phyloP scores from a whole-genome alignment of 345 rosid species.

The Orychophragmus violaceus region DNA sequence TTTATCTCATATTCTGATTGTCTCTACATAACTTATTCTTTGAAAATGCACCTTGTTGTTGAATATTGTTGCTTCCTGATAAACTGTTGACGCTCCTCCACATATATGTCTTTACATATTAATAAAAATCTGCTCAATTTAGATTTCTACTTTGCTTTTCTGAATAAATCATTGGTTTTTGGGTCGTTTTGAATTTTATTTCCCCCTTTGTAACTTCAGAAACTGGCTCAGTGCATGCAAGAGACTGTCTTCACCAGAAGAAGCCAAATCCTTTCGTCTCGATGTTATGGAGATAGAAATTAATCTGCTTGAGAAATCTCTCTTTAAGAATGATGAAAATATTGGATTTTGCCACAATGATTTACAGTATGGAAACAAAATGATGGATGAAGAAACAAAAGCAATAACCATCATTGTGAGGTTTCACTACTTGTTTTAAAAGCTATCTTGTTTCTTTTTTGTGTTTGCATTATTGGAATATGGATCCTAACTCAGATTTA shows the following conservation, averaged over 20 bases:
- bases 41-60: neutral
- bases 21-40: neutral
- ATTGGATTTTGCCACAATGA: no score
- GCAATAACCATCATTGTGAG: conserved; percentile 81
- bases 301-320: conserved; percentile 45
- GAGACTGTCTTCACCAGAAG: conserved; percentile 50
- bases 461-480: neutral
- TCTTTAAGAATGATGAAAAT: conserved; percentile 33
- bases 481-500: neutral
- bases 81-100: no score
- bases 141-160: neutral
- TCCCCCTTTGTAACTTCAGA: conserved; percentile 28
- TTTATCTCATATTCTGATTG: neutral
- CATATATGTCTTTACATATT: no score
- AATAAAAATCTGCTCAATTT: no score
- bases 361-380: no score
- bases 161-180: neutral
- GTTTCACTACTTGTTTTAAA: conserved; percentile 6
- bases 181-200: neutral
- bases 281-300: no score
- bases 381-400: conserved; percentile 81
- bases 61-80: neutral
- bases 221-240: conserved; percentile 64
- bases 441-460: neutral
- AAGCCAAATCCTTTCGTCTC: no score